A percentile compares a stretch with the other conserved stretches of the same genome.
Conservation (phyloP, 108 stramenopile species). For the Mediolabrus comicus region DNA sequence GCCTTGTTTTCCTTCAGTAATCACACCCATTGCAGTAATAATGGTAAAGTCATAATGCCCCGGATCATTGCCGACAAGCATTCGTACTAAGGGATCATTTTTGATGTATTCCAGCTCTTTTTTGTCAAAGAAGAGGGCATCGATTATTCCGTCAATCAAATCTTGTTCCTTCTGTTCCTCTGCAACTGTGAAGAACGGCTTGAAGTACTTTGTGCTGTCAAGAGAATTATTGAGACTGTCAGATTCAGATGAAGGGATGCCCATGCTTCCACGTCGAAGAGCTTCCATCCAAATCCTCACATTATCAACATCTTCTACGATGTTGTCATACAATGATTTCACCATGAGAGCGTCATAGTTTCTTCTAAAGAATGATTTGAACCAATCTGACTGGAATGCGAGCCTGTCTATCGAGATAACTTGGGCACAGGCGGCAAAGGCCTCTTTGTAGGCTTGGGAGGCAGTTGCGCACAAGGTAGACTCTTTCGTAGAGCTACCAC, state of each 20-base stretch:
- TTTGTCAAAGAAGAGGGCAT: constrained; percentile 72
- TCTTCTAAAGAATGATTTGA: constrained; percentile 75
- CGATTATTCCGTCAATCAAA: constrained; percentile 84
- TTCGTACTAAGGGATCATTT: constrained; percentile 67
- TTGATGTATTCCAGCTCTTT: constrained; percentile 56
- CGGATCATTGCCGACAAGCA: constrained; percentile 75
- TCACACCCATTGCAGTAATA: constrained; percentile 88
- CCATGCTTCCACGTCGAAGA: constrained; percentile 36
- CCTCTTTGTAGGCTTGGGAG: constrained; percentile 54
- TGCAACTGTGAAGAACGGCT: constrained; percentile 55
- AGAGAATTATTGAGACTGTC: constrained; percentile 13
- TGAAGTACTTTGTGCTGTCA: neutral
- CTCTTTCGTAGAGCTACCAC: constrained; percentile 41
- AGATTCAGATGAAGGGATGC: constrained; percentile 1
- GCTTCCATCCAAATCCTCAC: constrained; percentile 79
- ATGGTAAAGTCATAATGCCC: constrained; percentile 84
- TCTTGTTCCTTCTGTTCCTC: constrained; percentile 63
- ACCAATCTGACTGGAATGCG: constrained; percentile 80
- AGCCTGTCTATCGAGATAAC: constrained; percentile 75
- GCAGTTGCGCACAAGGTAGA: constrained; percentile 38
- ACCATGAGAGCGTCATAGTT: constrained; percentile 91
- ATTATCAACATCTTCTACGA: constrained; percentile 79
- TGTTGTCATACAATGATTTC: constrained; percentile 73
- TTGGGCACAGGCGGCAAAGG: constrained; percentile 70
- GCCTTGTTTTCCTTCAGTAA: constrained; percentile 87